These are phyloP conservation scores for Fusarium gaditjirri DNA, from an alignment of 2,329 filamentous ascomycete species.

Conservation along the genomic window DNA sequence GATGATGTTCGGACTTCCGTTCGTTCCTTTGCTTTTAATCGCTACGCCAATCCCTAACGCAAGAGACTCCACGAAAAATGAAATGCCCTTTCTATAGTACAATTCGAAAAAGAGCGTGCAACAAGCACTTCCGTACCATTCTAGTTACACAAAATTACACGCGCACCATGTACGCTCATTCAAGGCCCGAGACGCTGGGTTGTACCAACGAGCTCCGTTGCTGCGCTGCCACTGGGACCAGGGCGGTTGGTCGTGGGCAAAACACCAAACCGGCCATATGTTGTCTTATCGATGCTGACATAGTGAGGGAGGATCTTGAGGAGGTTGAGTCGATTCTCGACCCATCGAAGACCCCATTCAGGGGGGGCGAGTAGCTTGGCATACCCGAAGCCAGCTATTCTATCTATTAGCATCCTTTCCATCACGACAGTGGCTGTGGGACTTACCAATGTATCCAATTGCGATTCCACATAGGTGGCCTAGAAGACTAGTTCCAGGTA, in stretches of 20 bases:
- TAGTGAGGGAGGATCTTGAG: slow-evolving; percentile 88
- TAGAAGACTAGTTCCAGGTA: slow-evolving; percentile 84
- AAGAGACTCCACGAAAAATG: slow-evolving; percentile 23
- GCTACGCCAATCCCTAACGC: slow-evolving; percentile 19
- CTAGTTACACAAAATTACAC: slow-evolving; percentile 23
- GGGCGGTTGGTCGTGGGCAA: slow-evolving; percentile 69
- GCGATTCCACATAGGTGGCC: slow-evolving; percentile 87
- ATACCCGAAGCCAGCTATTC: slow-evolving; percentile 82
- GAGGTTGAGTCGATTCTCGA: slow-evolving; percentile 89
- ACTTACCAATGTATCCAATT: slow-evolving; percentile 87
- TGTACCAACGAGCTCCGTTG: slow-evolving; percentile 69
- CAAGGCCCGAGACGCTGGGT: slow-evolving; percentile 77
- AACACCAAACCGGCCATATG: slow-evolving; percentile 90
- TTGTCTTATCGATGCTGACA: slow-evolving; percentile 95
- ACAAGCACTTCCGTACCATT: slow-evolving; percentile 3
- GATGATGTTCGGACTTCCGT: slow-evolving; percentile 10
- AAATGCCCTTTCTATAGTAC: slow-evolving; percentile 36
- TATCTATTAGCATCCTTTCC: slow-evolving; percentile 9
- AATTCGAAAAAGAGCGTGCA: slow-evolving; percentile 18
- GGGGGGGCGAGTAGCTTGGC: slow-evolving; percentile 90
- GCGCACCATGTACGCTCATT: slow-evolving; percentile 38
- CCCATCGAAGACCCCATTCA: slow-evolving; percentile 86
- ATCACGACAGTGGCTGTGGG: not conserved
- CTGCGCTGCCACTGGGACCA: slow-evolving; percentile 54
- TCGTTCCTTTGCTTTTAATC: slow-evolving; percentile 29